These are phyloP conservation scores for Zymoseptoria tritici DNA, from an alignment of 2,329 filamentous ascomycete genomes.

Conservation along the genomic window DNA sequence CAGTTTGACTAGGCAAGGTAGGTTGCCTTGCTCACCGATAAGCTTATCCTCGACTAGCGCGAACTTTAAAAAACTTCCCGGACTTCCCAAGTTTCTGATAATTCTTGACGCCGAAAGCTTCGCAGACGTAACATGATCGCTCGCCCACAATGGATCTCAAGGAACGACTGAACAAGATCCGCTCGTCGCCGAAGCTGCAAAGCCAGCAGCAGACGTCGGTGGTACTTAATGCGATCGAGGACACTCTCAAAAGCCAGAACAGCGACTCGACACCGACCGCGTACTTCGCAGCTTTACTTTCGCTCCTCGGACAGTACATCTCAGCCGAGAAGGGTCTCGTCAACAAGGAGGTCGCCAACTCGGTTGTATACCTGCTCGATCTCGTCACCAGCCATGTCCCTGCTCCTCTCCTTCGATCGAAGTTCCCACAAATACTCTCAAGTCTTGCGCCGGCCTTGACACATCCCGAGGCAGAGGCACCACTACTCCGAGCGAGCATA, in stretches of 20 bases:
- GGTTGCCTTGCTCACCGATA: too few species aligned
- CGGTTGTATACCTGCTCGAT: slow-evolving; percentile 93
- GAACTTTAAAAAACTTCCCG: neutral
- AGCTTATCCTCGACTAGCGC: too few species aligned
- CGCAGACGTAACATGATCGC: neutral
- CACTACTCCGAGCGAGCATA: slow-evolving; percentile 77
- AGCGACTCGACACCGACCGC: slow-evolving; percentile 76
- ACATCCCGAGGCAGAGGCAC: slow-evolving; percentile 73
- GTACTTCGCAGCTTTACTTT: slow-evolving; percentile 92
- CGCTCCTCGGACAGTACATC: slow-evolving; percentile 72
- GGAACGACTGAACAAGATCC: slow-evolving; percentile 95
- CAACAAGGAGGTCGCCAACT: slow-evolving; percentile 75
- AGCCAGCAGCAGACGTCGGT: slow-evolving; percentile 87
- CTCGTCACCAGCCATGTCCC: slow-evolving; percentile 79
- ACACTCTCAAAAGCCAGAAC: slow-evolving; percentile 83
- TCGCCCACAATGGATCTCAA: slow-evolving; percentile 52
- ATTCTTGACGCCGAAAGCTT: neutral
- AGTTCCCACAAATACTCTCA: slow-evolving; percentile 88
- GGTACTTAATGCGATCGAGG: slow-evolving; percentile 84
- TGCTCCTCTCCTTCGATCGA: slow-evolving; percentile 78
- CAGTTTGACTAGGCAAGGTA: too few species aligned
- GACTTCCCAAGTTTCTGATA: neutral
- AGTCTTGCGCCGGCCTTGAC: slow-evolving; percentile 78
- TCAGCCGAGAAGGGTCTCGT: slow-evolving; percentile 54
- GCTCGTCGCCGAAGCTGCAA: slow-evolving; percentile 82